Percentiles rank a stretch among this genome's conserved stretches.
These are phyloP conservation scores for Trichophaea hybrida DNA, from an alignment of 2,329 filamentous ascomycete genomes.

Conservation along the genomic window DNA sequence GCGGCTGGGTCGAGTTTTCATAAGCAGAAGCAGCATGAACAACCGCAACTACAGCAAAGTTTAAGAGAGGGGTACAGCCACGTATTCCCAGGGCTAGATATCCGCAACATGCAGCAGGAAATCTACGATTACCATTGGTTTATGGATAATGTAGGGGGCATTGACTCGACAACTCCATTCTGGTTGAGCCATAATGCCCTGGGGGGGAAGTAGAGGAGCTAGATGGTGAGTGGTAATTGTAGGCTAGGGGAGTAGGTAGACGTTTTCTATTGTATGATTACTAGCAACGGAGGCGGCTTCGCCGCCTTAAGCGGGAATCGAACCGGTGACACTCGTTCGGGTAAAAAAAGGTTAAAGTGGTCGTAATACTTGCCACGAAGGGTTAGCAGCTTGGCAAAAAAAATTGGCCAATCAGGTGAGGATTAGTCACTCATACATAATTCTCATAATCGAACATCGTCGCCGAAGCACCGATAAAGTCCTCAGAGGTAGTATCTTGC, in stretches of 20 bases:
- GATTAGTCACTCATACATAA: too few relatives aligned
- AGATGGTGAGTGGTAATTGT: not conserved
- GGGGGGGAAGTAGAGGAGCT: not conserved
- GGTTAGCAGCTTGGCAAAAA: too few relatives aligned
- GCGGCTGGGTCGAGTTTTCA: not conserved
- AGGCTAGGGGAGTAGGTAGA: not conserved
- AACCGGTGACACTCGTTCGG: too few relatives aligned
- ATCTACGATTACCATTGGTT: slow-evolving; percentile 7
- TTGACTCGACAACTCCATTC: not conserved
- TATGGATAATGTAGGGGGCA: slow-evolving; percentile 3
- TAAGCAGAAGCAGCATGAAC: not conserved
- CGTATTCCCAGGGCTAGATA: not conserved
- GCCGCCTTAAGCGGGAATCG: too few relatives aligned
- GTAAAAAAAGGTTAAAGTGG: too few relatives aligned
- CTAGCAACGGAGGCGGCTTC: too few relatives aligned
- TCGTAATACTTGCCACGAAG: too few relatives aligned
- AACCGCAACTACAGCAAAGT: not conserved
- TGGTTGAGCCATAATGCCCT: not conserved
- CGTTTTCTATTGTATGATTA: not conserved
- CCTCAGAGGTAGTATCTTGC: too few relatives aligned
- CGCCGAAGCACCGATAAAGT: too few relatives aligned
- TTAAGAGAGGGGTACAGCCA: not conserved
- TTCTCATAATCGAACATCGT: too few relatives aligned
- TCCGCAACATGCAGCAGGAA: not conserved
- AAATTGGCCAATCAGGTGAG: too few relatives aligned